Percentiles rank a stretch among this genome's conserved stretches.
These are phyloP conservation scores for Zopfochytrium polystomum DNA, from an alignment of 371 early-diverging fungal species.

Conservation along the genomic window DNA sequence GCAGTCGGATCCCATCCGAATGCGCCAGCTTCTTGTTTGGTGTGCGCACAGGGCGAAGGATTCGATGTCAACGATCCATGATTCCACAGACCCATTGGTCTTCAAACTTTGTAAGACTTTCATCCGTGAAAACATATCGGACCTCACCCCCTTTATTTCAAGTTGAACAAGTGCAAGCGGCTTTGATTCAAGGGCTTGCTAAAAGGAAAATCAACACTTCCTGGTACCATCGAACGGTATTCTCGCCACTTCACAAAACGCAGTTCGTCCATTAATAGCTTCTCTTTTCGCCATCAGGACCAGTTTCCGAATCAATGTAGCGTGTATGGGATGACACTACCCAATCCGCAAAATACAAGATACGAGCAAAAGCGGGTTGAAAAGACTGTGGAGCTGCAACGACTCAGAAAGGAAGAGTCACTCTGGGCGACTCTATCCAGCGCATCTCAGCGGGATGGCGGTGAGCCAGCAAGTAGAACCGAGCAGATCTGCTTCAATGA, in stretches of 20 bases:
- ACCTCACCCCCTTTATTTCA: conserved; percentile 1
- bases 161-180: conserved; percentile 43
- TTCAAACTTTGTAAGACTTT: background rate
- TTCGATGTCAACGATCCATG: background rate
- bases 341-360: conserved; percentile 58
- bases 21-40: conserved; percentile 70
- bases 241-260: background rate
- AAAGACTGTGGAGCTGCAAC: conserved; percentile 33
- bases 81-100: background rate
- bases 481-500: too few species aligned
- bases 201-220: conserved; percentile 47
- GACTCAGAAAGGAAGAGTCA: conserved; percentile 11
- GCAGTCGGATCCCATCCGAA: conserved; percentile 61
- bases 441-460: background rate
- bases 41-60: conserved; percentile 38
- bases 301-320: conserved; percentile 4
- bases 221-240: conserved; percentile 55
- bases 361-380: conserved; percentile 42
- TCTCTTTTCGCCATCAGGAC: background rate
- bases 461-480: background rate
- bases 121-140: too few species aligned
- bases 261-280: conserved; percentile 14
- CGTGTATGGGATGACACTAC: conserved; percentile 16
- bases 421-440: background rate
- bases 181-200: conserved; percentile 45